Evolutionary conservation across 148 eudicot genomes (phyloP).

Genomic region (Polygonum aviculare): DNA sequence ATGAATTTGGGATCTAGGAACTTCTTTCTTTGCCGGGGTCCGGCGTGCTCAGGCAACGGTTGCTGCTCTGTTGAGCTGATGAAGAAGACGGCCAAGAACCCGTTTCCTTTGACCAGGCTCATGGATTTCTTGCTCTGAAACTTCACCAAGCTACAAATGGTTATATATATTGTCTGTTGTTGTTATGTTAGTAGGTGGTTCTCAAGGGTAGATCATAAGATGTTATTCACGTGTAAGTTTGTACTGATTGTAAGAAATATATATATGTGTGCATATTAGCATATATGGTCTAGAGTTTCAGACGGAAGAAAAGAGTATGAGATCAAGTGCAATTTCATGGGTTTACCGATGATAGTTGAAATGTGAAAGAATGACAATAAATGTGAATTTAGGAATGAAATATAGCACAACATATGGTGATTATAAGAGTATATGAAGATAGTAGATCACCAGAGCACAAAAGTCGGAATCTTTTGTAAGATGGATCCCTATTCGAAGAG

Average conservation of each 20-base stretch:
- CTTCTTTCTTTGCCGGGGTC: constrained; percentile 43
- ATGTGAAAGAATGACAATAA: not conserved
- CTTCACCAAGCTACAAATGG: not conserved
- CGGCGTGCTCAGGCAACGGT: not conserved
- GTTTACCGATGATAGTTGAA: not conserved
- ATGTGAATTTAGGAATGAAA: not conserved
- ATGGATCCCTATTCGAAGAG: too few relatives aligned
- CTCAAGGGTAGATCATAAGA: not conserved
- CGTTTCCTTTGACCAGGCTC: constrained; percentile 1
- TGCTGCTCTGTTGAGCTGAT: not conserved
- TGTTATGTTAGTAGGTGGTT: not conserved
- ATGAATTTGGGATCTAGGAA: constrained; percentile 49
- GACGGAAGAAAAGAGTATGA: not conserved
- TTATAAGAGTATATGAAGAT: not conserved
- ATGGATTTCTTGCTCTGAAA: constrained; percentile 10
- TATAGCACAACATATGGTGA: not conserved
- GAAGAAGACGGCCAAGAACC: not conserved
- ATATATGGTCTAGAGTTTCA: not conserved
- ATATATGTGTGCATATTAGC: too few relatives aligned
- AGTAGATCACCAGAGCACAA: too few relatives aligned
- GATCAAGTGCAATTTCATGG: not conserved
- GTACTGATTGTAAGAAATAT: not conserved
- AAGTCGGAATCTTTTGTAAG: too few relatives aligned
- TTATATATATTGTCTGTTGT: not conserved
- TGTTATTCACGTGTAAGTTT: not conserved